These are phyloP conservation scores for Mycena rosella DNA, from an alignment of 768 basidiomycete species.

Conservation along the genomic window DNA sequence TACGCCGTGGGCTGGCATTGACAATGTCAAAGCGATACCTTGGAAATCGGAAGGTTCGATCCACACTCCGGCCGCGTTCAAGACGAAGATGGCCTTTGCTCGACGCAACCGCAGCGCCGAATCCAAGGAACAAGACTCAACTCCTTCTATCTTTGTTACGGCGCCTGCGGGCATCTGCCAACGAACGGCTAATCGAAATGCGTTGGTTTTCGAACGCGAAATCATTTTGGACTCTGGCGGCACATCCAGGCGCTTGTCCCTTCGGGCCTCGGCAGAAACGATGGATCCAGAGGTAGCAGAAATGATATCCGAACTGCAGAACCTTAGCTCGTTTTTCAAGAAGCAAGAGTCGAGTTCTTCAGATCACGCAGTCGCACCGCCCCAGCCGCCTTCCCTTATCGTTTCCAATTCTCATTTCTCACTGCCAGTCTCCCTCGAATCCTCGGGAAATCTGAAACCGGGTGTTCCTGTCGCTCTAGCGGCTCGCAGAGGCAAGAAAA, in stretches of 20 bases:
- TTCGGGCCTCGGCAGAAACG: slow-evolving; percentile 48
- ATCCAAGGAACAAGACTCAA: slow-evolving; percentile 14
- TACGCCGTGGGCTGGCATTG: slow-evolving; percentile 52
- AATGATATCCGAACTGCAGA: slow-evolving; percentile 56
- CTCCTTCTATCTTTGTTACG: slow-evolving; percentile 24
- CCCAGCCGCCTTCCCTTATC: slow-evolving; percentile 53
- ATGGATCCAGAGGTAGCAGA: slow-evolving; percentile 56
- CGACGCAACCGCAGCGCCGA: slow-evolving; percentile 20
- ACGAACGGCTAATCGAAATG: slow-evolving; percentile 42
- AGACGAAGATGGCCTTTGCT: slow-evolving; percentile 33
- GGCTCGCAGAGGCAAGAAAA: slow-evolving; percentile 52
- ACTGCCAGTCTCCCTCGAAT: slow-evolving; percentile 52
- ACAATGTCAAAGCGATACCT: slow-evolving; percentile 30
- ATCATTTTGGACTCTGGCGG: slow-evolving; percentile 47
- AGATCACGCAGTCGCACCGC: slow-evolving; percentile 1
- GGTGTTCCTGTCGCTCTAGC: slow-evolving; percentile 46
- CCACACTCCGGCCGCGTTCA: slow-evolving; percentile 50
- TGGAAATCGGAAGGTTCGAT: slow-evolving; percentile 59
- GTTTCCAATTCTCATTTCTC: slow-evolving; percentile 58
- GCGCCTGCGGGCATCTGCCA: slow-evolving; percentile 15
- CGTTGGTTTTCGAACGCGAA: slow-evolving; percentile 51
- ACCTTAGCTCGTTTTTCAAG: slow-evolving; percentile 56
- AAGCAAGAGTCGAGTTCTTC: slow-evolving; percentile 35
- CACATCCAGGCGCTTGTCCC: slow-evolving; percentile 46
- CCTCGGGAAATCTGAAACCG: slow-evolving; percentile 43